Conservation (phyloP, 768 basidiomycete genomes). For the Clitopilus passeckerianus region DNA sequence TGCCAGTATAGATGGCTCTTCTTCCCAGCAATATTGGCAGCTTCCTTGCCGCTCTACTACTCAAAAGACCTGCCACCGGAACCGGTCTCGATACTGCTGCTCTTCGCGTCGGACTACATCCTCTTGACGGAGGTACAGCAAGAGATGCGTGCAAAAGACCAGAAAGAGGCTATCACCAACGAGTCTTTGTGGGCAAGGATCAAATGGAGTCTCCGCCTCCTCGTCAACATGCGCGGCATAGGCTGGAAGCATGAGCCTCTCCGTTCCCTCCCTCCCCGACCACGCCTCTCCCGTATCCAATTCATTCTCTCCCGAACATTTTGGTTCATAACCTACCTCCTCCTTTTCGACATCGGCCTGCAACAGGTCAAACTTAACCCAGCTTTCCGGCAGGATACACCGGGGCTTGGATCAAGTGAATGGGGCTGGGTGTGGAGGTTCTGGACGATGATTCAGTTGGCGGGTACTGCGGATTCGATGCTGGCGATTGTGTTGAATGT, state of each 20-base stretch:
- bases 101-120: conserved; percentile 13
- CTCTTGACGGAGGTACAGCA: conserved; percentile 21
- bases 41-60: conserved; percentile 2
- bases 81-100: not conserved
- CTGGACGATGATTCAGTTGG: conserved; percentile 1
- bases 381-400: conserved; percentile 7
- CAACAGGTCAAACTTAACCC: conserved; percentile 14
- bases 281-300: conserved; percentile 7
- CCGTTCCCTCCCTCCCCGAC: conserved; percentile 12
- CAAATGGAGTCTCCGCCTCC: conserved; percentile 17
- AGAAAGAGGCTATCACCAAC: conserved; percentile 10
- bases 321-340: conserved; percentile 5
- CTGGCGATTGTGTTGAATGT: conserved; percentile 2
- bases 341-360: conserved; percentile 17
- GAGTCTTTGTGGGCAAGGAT: conserved; percentile 14
- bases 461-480: conserved; percentile 7
- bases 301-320: conserved; percentile 17
- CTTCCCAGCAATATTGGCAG: conserved; percentile 5
- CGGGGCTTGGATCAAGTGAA: conserved; percentile 1
- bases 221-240: conserved; percentile 19
- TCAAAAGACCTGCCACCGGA: conserved; percentile 1
- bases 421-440: conserved; percentile 9
- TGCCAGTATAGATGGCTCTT: conserved; percentile 6
- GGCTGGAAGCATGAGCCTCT: conserved; percentile 22
- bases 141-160: conserved; percentile 12